A percentile compares a stretch with the other conserved stretches of the same genome.
Conservation (phyloP, 2,329 filamentous ascomycete genomes). For the Verticillium longisporum region DNA sequence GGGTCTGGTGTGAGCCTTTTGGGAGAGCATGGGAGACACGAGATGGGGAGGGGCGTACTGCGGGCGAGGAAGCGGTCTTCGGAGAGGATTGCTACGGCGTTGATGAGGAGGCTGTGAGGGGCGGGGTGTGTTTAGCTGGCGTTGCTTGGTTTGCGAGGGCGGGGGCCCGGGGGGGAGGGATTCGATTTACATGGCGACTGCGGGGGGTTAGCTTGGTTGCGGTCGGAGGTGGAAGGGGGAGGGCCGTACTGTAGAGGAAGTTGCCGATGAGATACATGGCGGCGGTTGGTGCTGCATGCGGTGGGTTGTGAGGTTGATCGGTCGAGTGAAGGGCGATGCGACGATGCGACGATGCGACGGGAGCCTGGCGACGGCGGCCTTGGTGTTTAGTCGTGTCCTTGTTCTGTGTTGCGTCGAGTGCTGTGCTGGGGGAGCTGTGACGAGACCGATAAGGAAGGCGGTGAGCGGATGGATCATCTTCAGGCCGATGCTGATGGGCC, state of each 20-base stretch:
- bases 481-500: not conserved
- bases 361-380: not conserved
- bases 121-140: slow-evolving; percentile 16
- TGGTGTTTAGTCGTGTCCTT: not conserved
- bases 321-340: not conserved
- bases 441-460: not conserved
- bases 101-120: slow-evolving; percentile 68
- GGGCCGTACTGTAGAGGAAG: slow-evolving; percentile 54
- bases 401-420: not conserved
- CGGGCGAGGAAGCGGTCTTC: slow-evolving; percentile 86
- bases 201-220: slow-evolving; percentile 20
- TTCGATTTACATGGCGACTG: not conserved
- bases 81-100: slow-evolving; percentile 87
- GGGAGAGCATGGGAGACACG: not conserved
- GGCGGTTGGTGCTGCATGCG: slow-evolving; percentile 1
- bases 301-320: not conserved
- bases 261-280: slow-evolving; percentile 64
- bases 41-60: slow-evolving; percentile 31
- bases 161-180: too few relatives aligned
- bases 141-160: not conserved
- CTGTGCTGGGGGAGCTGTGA: not conserved
- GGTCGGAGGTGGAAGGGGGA: not conserved
- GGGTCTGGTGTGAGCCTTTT: not conserved
- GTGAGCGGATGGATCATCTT: not conserved
- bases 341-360: not conserved